Conservation (phyloP, 2,329 filamentous ascomycete species). For the Chrysosphaeria jannelii region DNA sequence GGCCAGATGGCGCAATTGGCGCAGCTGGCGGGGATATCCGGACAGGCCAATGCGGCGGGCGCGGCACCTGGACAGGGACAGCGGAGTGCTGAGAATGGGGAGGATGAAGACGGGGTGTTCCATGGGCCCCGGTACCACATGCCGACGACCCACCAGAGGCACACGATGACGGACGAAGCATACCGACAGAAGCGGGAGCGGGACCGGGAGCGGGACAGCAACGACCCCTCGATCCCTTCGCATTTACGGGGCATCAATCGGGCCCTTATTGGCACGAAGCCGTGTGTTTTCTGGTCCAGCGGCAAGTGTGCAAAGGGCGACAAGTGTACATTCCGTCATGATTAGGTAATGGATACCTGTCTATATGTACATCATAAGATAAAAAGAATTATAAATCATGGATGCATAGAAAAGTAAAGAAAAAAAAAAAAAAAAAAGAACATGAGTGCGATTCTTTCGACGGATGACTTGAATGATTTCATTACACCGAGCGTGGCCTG, state of each 20-base stretch:
- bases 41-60: too few relatives aligned
- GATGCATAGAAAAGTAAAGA: background rate
- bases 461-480: conserved; percentile 95
- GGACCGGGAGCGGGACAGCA: conserved; percentile 7
- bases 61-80: too few relatives aligned
- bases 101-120: too few relatives aligned
- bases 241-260: conserved; percentile 19
- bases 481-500: conserved; percentile 93
- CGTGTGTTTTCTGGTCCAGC: conserved; percentile 39
- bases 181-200: conserved; percentile 6
- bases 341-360: conserved; percentile 9
- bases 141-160: background rate
- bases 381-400: background rate
- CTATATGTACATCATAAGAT: background rate
- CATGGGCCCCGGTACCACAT: too few relatives aligned
- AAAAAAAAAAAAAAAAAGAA: background rate
- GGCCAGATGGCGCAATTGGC: background rate
- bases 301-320: conserved; percentile 45
- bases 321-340: conserved; percentile 44
- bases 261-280: conserved; percentile 30
- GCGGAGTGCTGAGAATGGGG: too few relatives aligned
- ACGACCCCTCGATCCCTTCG: conserved; percentile 9
- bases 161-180: too few relatives aligned
- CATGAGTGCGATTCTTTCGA: conserved; percentile 94
- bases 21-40: background rate